These are phyloP conservation scores for Nannochloropsis granulata DNA, from an alignment of 108 stramenopile genomes.

Conservation along the genomic window DNA sequence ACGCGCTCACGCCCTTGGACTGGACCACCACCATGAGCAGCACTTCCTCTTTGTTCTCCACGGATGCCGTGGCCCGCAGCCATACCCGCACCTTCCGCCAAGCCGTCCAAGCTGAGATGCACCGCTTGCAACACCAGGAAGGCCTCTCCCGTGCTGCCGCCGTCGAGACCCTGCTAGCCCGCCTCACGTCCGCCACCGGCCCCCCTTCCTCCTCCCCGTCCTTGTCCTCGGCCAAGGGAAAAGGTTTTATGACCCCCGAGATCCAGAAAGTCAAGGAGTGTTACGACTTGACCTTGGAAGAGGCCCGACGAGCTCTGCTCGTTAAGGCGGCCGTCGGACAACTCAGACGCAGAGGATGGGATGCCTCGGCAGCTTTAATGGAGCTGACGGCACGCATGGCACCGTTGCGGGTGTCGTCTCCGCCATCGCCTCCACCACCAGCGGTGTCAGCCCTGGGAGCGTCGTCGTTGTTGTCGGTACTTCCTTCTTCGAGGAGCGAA, in stretches of 20 bases:
- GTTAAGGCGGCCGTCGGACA: not conserved
- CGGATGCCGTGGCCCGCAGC: not conserved
- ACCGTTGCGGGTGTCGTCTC: not conserved
- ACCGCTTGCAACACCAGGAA: not conserved
- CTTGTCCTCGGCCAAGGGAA: not conserved
- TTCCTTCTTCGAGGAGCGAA: not conserved
- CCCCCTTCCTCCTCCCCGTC: not conserved
- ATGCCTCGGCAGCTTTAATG: not conserved
- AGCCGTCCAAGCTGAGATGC: not conserved
- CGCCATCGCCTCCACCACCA: not conserved
- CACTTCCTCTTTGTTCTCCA: not conserved
- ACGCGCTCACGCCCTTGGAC: no score
- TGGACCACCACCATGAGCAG: not conserved
- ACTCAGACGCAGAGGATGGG: not conserved
- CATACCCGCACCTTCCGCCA: not conserved
- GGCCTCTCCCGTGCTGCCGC: not conserved
- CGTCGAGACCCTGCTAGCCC: not conserved
- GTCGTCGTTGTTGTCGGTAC: not conserved
- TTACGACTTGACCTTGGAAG: not conserved
- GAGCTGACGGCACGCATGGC: not conserved
- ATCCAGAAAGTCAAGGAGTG: not conserved
- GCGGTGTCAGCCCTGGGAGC: not conserved
- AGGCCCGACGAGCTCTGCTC: not conserved
- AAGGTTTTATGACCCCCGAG: not conserved
- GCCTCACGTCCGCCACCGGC: not conserved